A percentile compares a stretch with the other conserved stretches of the same genome.
Conservation (phyloP, 2,329 filamentous ascomycete genomes). For the Leptographium galeiforme region DNA sequence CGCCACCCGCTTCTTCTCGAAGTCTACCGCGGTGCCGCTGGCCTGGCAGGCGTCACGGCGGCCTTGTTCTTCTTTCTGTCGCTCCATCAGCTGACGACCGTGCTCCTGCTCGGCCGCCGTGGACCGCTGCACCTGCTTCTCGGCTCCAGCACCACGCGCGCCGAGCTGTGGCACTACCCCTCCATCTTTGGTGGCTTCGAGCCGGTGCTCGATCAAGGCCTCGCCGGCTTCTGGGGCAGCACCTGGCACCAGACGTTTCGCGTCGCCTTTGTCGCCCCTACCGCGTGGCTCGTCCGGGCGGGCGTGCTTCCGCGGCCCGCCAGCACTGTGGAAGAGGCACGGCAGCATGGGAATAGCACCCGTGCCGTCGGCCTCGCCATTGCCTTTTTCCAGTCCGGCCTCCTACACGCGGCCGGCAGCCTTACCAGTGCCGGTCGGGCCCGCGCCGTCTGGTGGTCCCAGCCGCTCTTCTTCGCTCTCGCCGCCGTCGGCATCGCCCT, state of each 20-base stretch:
- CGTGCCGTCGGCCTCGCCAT: slow-evolving; percentile 16
- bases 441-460: slow-evolving; percentile 33
- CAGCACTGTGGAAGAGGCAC: background rate
- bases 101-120: slow-evolving; percentile 2
- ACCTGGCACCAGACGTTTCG: slow-evolving; percentile 93
- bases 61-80: slow-evolving; percentile 50
- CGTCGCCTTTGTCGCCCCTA: slow-evolving; percentile 51
- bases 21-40: slow-evolving; percentile 42
- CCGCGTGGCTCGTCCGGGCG: slow-evolving; percentile 28
- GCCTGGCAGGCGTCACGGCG: slow-evolving; percentile 40
- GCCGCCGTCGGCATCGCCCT: slow-evolving; percentile 52
- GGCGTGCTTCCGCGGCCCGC: slow-evolving; percentile 25
- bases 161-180: slow-evolving; percentile 39
- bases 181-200: slow-evolving; percentile 40
- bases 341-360: background rate
- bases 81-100: slow-evolving; percentile 19
- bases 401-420: slow-evolving; percentile 60
- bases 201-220: slow-evolving; percentile 51
- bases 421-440: slow-evolving; percentile 43
- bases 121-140: slow-evolving; percentile 34
- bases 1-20: slow-evolving; percentile 30
- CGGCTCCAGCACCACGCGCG: slow-evolving; percentile 31
- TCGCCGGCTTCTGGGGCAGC: slow-evolving; percentile 69
- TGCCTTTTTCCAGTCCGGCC: slow-evolving; percentile 53
- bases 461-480: slow-evolving; percentile 57